phyloP scores from a whole-genome alignment of 805 yeast species.

The Pichia occidentalis region DNA sequence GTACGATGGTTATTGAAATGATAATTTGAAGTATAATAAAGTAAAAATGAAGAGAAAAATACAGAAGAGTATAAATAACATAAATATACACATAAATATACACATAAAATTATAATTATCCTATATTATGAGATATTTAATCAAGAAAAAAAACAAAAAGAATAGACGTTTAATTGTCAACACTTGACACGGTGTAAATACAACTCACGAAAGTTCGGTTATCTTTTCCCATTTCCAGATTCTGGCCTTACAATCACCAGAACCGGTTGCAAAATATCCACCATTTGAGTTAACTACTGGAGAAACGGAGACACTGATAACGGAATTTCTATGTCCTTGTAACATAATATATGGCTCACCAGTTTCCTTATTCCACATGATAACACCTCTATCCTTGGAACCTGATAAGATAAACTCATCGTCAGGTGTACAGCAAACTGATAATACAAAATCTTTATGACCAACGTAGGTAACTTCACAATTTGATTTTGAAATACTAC shows the following conservation, averaged over 20 bases:
- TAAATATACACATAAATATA: too few relatives aligned
- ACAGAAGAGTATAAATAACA: background rate
- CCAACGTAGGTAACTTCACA: slow-evolving; percentile 94
- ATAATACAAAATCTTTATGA: slow-evolving; percentile 90
- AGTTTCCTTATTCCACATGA: slow-evolving; percentile 89
- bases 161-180: too few relatives aligned
- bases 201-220: slow-evolving; percentile 11
- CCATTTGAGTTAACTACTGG: slow-evolving; percentile 59
- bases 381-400: slow-evolving; percentile 94
- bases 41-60: background rate
- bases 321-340: slow-evolving; percentile 95
- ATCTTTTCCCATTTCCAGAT: slow-evolving; percentile 80
- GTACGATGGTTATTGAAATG: slow-evolving; percentile 2
- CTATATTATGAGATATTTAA: too few relatives aligned
- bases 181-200: slow-evolving; percentile 13
- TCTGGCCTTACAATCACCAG: slow-evolving; percentile 96
- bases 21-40: slow-evolving; percentile 1
- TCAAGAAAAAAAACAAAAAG: background rate
- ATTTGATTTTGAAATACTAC: slow-evolving; percentile 38
- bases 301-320: slow-evolving; percentile 87
- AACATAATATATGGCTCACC: slow-evolving; percentile 93
- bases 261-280: slow-evolving; percentile 92
- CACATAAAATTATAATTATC: too few relatives aligned
- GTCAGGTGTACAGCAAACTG: slow-evolving; percentile 91
- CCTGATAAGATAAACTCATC: slow-evolving; percentile 88